Evolutionary conservation across 2,329 filamentous ascomycete genomes (phyloP).

Genomic region (Cercospora nicotianae): DNA sequence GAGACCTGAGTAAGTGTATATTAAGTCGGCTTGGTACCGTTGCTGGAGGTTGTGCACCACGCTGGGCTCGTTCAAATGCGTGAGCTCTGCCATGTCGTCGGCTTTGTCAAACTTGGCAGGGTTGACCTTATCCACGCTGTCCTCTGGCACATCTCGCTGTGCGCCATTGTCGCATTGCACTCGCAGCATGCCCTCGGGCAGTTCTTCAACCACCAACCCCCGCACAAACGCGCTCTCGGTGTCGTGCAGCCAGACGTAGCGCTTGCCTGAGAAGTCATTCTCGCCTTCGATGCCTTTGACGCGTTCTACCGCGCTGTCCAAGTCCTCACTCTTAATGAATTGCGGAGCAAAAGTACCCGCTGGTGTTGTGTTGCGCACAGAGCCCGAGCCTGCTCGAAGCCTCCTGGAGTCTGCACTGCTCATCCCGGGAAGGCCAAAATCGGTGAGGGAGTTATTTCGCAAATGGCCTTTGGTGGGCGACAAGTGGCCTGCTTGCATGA

Average conservation of each 20-base stretch:
- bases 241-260: slow-evolving; percentile 97
- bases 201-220: slow-evolving; percentile 86
- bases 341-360: slow-evolving; percentile 90
- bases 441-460: slow-evolving; percentile 65
- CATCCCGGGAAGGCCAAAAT: slow-evolving; percentile 45
- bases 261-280: slow-evolving; percentile 97
- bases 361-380: slow-evolving; percentile 62
- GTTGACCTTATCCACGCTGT: slow-evolving; percentile 97
- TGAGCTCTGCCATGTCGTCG: slow-evolving; percentile 98
- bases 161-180: slow-evolving; percentile 94
- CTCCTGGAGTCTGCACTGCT: slow-evolving; percentile 36
- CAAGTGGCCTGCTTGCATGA: slow-evolving; percentile 63
- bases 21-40: slow-evolving; percentile 92
- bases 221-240: slow-evolving; percentile 83
- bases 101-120: slow-evolving; percentile 99
- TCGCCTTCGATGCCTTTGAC: slow-evolving; percentile 84
- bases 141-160: slow-evolving; percentile 80
- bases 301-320: slow-evolving; percentile 58
- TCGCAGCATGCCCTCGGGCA: slow-evolving; percentile 66
- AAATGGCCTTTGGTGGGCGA: slow-evolving; percentile 55
- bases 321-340: slow-evolving; percentile 88
- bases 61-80: slow-evolving; percentile 94
- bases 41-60: slow-evolving; percentile 96
- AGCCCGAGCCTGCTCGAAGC: slow-evolving; percentile 60
- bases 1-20: slow-evolving; percentile 94